Conservation (phyloP, 208 protist genomes). For the Leishmania lainsoni region DNA sequence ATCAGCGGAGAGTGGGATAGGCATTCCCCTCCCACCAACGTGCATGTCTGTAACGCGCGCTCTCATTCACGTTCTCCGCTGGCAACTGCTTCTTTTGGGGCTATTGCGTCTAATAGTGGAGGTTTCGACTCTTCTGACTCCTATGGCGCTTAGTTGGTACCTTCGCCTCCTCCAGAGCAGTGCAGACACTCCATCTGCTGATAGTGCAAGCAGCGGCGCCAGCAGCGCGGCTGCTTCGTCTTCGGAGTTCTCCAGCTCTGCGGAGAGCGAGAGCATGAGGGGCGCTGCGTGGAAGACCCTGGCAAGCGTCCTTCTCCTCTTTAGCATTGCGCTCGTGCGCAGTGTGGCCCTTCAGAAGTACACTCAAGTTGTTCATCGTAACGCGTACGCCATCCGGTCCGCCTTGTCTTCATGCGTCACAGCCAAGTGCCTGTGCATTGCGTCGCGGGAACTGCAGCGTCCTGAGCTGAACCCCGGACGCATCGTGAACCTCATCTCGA, state of each 20-base stretch:
- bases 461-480: constrained; percentile 82
- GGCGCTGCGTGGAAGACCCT: not conserved
- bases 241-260: not conserved
- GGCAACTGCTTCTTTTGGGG: constrained; percentile 38
- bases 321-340: constrained; percentile 42
- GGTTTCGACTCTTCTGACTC: constrained; percentile 40
- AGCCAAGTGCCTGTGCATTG: constrained; percentile 74
- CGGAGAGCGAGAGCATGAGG: not conserved
- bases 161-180: constrained; percentile 28
- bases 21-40: constrained; percentile 45
- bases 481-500: constrained; percentile 68
- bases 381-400: constrained; percentile 40
- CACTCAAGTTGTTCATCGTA: constrained; percentile 42
- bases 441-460: constrained; percentile 32
- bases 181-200: not conserved
- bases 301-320: constrained; percentile 40
- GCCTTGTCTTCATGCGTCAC: constrained; percentile 73
- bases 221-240: not conserved
- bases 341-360: constrained; percentile 53
- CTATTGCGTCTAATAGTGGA: constrained; percentile 57
- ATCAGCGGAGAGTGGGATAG: constrained; percentile 11
- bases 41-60: constrained; percentile 40
- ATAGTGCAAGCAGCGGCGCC: not conserved
- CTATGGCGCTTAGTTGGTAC: constrained; percentile 56
- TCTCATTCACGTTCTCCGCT: constrained; percentile 43